A percentile compares a stretch with the other conserved stretches of the same genome.
Conservation (phyloP, 345 rosid species). For the Excoecaria cochinchinensis region DNA sequence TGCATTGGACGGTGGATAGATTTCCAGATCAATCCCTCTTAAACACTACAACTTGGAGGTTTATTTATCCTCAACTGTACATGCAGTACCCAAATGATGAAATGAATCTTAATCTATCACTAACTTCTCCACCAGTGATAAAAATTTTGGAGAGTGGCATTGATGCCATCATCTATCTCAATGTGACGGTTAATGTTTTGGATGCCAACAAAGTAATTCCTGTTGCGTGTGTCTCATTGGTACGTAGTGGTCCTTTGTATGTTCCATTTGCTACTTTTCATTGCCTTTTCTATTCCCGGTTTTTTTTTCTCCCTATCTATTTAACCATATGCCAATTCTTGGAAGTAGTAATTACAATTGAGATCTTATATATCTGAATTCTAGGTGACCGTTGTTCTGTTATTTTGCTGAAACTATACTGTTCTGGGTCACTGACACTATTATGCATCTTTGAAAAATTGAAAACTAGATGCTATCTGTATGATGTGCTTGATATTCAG, state of each 20-base stretch:
- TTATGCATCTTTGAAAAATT: not conserved
- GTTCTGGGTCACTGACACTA: not conserved
- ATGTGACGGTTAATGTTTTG: slow-evolving; percentile 50
- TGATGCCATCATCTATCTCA: slow-evolving; percentile 39
- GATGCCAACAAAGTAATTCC: slow-evolving; percentile 46
- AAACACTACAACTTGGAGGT: slow-evolving; percentile 70
- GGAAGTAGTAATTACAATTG: not conserved
- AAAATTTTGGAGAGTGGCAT: slow-evolving; percentile 37
- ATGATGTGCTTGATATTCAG: not conserved
- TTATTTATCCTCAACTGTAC: slow-evolving; percentile 58
- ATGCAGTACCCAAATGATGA: slow-evolving; percentile 52
- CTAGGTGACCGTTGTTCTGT: not conserved
- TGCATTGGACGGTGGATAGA: slow-evolving; percentile 52
- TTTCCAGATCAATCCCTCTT: slow-evolving; percentile 46
- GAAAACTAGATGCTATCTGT: not conserved
- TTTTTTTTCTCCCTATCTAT: not conserved
- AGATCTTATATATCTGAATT: not conserved
- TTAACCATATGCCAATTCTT: not conserved
- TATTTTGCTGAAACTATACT: not conserved
- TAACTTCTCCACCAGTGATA: slow-evolving; percentile 55
- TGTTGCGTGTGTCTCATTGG: slow-evolving; percentile 61
- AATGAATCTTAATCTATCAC: slow-evolving; percentile 50
- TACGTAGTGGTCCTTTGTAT: slow-evolving; percentile 24
- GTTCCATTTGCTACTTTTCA: not conserved
- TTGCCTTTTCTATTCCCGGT: not conserved